Base-by-base conservation (phyloP, 2,329 filamentous ascomycete genomes). In the Dichotomopilus funicola region DNA sequence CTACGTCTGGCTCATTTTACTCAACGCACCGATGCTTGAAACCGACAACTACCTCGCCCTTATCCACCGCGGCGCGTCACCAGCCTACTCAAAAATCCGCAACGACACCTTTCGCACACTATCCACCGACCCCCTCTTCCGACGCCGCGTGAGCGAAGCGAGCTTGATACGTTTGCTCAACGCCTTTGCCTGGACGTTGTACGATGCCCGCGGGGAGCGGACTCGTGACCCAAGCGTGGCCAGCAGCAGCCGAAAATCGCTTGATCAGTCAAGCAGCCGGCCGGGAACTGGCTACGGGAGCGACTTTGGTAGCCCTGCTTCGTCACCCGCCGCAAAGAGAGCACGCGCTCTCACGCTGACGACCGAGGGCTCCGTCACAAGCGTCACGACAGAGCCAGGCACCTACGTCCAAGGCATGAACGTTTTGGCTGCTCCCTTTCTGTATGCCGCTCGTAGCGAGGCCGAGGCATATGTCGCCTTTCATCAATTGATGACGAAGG, bases 341-440 rank as follows among this genome's bases (percentile, higher is more conserved):
- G 73, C 77, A n/a, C 76, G 80, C 38, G 80, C 81, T 36, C 68
- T 82, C 54, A 81, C 81, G 10, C 72, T 86, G 53, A 86, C 81
- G 1, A 85, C 80, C 0, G 83, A 86, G 66, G 78, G 83, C 59
- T 79, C 86, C 62, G 83, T 86, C 60, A 75, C 76, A 6, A 80
- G 79, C 55, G 66, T 70, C 19, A 76, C 70, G 6, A 73, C 75
- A 36, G 86, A 89, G 64, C 81, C 89, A 9, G 89, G 91, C 36
- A 91, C 89, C 42, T 99, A 99, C 65, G 92, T 99, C 2, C 94
- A 99, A 72, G 94, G 94, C 62, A 97, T 99, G 92, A 99, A 99
- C 68, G 94, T 99, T 42, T 81, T 99, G 12, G 92, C 91, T 8
- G 94, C 94, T 0, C 94, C 94, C 0, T 96, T 99, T 67, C 78